Base-by-base conservation (phyloP, 306 rosid species). In the Sesbania bispinosa region DNA sequence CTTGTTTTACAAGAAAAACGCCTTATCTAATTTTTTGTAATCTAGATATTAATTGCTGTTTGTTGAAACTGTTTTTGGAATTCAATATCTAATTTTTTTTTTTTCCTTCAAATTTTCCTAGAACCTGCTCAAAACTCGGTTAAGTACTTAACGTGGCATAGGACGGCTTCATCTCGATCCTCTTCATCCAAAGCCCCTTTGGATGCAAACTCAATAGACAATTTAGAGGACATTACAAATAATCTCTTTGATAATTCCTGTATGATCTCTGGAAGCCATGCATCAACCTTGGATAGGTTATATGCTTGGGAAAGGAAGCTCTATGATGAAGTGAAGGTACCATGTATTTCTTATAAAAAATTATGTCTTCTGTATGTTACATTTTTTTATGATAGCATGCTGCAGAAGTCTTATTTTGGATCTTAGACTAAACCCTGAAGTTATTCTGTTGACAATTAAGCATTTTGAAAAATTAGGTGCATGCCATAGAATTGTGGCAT, bases 291-390 rank as follows among this genome's bases (percentile, higher is more conserved):
- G 88, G 99, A 95, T 77, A 87, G 99, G 75, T 85, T 95, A 60
- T 85, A 89, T 75, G 97, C 96, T 1, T 95, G 99, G 99, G 99
- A 95, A 85, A 91, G 86, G 79, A 95, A 95, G 82, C 97, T 95
- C 54, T 86, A 87, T 51, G 99, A 95, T 84, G 99, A 95, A 83
- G 97, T 95, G 55, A 95, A 95, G 99, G 99, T 95, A 89, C 70
- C 24, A 1, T 57, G 20, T 48, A 33, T 33, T 33, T 48, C 77
- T 71, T 11, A 67, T 68, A 59, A 30, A 32, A n/a, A 42, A 29
- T 70, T 42, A 47, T 11, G 2, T 27, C 24, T 73, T 50, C 1
- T 16, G 42, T 1, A 18, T 57, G 41, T 48, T 54, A 59, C 57
- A 24, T 67, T n/a, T 39, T 20, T 23, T 20, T 23, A 41, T 21